Percentiles rank a stretch among this genome's conserved stretches.
Evolutionary conservation across 192 early-diverging fungal species (phyloP).

Genomic region (Coemansia sp.): DNA sequence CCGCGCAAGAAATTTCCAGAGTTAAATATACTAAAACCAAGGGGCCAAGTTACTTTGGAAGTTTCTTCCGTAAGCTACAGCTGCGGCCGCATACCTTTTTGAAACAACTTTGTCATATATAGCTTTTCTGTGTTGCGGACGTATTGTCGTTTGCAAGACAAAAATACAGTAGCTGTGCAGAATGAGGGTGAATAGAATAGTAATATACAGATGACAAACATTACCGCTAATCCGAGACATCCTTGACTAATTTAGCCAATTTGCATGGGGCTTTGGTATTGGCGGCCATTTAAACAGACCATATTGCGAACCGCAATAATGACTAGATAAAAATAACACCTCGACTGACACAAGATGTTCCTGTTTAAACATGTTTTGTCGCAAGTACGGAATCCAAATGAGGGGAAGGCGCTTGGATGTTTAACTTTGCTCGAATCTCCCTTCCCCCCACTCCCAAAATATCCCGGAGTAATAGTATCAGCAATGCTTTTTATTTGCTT

Average conservation of each 20-base stretch:
- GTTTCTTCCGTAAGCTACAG: background rate
- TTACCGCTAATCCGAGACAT: conserved; percentile 3
- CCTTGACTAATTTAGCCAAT: background rate
- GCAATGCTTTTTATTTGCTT: no score
- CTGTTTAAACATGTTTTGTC: background rate
- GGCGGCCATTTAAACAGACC: background rate
- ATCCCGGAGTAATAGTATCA: no score
- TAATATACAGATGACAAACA: background rate
- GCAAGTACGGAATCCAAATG: background rate
- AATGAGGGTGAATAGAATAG: background rate
- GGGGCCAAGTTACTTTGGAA: background rate
- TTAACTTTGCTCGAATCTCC: background rate
- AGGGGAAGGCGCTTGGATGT: background rate
- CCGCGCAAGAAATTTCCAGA: background rate
- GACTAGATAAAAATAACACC: background rate
- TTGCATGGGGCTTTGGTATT: background rate
- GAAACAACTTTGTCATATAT: conserved; percentile 9
- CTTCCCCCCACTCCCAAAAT: background rate
- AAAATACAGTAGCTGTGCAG: background rate
- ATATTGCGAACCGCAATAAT: background rate
- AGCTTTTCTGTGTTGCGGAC: background rate
- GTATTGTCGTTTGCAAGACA: background rate
- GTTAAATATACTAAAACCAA: background rate
- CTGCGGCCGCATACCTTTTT: background rate
- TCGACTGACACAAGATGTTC: conserved; percentile 5